Conservation (phyloP, 2,329 filamentous ascomycete genomes). For the Cercospora sp. region DNA sequence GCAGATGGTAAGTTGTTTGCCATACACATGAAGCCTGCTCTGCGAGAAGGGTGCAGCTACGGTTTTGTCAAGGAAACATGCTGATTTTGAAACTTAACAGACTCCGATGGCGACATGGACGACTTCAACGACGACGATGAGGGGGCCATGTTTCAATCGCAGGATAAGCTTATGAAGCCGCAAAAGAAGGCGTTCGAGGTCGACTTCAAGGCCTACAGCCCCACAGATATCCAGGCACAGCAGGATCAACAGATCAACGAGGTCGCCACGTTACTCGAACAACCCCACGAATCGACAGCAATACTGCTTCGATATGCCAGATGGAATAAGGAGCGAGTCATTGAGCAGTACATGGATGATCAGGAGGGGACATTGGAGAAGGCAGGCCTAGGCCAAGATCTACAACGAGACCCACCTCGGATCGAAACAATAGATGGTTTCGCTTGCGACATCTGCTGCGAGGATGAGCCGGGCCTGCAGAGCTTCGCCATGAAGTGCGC, state of each 20-base stretch:
- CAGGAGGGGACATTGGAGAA: constrained; percentile 77
- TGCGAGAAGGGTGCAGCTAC: not conserved
- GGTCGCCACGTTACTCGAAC: constrained; percentile 86
- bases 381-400: constrained; percentile 73
- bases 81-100: constrained; percentile 35
- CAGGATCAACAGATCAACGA: constrained; percentile 86
- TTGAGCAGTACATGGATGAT: constrained; percentile 94
- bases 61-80: not conserved
- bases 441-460: constrained; percentile 92
- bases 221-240: constrained; percentile 77
- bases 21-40: not conserved
- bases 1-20: constrained; percentile 41
- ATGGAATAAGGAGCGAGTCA: constrained; percentile 95
- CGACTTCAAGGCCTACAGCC: constrained; percentile 77
- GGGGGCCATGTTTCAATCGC: constrained; percentile 57
- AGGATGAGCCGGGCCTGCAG: constrained; percentile 73
- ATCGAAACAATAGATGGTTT: constrained; percentile 75
- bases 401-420: constrained; percentile 60
- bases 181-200: constrained; percentile 78
- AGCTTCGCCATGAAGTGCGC: constrained; percentile 95
- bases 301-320: constrained; percentile 85
- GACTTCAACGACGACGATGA: constrained; percentile 56
- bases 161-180: constrained; percentile 72
- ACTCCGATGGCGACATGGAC: constrained; percentile 57
- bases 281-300: constrained; percentile 84